Percentiles rank a stretch among this genome's conserved stretches.
These are phyloP conservation scores for Sporothrix protearum DNA, from an alignment of 2,329 filamentous ascomycete genomes.

Conservation along the genomic window DNA sequence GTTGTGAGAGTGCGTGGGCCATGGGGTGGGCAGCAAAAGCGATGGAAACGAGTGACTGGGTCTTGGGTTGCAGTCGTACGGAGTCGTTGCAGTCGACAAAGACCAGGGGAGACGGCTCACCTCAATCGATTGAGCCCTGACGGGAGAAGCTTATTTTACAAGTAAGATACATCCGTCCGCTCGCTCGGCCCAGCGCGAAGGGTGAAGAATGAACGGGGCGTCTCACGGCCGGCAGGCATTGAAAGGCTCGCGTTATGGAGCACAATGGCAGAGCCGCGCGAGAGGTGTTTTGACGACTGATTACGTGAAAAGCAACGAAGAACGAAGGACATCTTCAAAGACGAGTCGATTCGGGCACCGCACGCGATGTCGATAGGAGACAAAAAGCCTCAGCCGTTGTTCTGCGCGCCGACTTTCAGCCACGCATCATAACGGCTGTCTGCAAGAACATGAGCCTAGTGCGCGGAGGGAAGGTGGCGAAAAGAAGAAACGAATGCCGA, in stretches of 20 bases:
- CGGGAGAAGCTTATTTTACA: slow-evolving; percentile 3
- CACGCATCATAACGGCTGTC: background rate
- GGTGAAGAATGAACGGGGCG: background rate
- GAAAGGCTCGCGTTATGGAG: no score
- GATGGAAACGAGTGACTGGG: background rate
- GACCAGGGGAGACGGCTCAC: no score
- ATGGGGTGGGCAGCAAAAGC: background rate
- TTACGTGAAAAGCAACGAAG: no score
- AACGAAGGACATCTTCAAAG: background rate
- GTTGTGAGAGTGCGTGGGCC: background rate
- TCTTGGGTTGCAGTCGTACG: background rate
- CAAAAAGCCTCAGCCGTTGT: background rate
- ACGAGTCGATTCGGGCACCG: background rate
- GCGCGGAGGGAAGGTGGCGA: background rate
- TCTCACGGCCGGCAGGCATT: background rate
- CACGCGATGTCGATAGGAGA: background rate
- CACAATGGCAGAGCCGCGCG: no score
- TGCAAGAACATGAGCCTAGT: background rate
- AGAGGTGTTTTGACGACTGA: no score
- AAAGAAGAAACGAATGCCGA: background rate
- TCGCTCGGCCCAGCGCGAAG: background rate
- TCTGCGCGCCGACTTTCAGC: background rate
- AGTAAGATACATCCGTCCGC: background rate
- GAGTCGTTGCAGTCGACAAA: background rate
- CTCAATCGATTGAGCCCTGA: background rate